Conservation (phyloP, 1,139 yeast genomes). For the Kluyveromyces marxianus region DNA sequence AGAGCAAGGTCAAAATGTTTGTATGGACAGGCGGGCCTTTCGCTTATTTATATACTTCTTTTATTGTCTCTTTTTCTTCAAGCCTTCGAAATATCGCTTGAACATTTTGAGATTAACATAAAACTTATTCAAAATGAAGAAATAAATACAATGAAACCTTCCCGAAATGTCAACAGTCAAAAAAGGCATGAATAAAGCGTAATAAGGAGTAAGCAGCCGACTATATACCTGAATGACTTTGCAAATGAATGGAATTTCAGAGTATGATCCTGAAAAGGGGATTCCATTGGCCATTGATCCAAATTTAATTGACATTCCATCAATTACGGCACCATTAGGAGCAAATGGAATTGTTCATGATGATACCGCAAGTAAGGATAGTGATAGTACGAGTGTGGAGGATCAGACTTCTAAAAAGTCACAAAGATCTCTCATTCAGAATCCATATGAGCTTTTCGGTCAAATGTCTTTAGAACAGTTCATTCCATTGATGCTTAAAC, state of each 20-base stretch:
- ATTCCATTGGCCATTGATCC: slow-evolving; percentile 26
- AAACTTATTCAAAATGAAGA: too few species aligned
- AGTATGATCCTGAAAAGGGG: slow-evolving; percentile 7
- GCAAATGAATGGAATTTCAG: slow-evolving; percentile 1
- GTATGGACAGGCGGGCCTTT: too few species aligned
- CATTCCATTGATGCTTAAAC: slow-evolving; percentile 27
- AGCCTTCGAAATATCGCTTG: too few species aligned
- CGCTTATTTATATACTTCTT: too few species aligned
- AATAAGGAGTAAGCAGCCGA: too few species aligned
- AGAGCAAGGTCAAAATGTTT: too few species aligned
- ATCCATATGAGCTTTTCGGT: slow-evolving; percentile 28
- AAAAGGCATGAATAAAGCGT: too few species aligned
- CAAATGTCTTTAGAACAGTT: slow-evolving; percentile 26
- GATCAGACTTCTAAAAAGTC: slow-evolving; percentile 2
- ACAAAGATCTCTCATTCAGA: slow-evolving; percentile 16
- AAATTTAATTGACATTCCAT: slow-evolving; percentile 19
- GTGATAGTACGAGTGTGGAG: slow-evolving; percentile 1
- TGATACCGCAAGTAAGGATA: slow-evolving; percentile 7
- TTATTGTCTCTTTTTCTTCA: too few species aligned
- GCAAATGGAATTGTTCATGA: slow-evolving; percentile 5
- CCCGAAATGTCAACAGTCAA: too few species aligned
- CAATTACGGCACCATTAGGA: slow-evolving; percentile 6
- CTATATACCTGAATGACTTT: too few species aligned
- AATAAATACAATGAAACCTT: too few species aligned
- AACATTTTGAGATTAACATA: too few species aligned